Base-by-base conservation (phyloP, 2,329 filamentous ascomycete species). In the Rachicladosporium sp. region DNA sequence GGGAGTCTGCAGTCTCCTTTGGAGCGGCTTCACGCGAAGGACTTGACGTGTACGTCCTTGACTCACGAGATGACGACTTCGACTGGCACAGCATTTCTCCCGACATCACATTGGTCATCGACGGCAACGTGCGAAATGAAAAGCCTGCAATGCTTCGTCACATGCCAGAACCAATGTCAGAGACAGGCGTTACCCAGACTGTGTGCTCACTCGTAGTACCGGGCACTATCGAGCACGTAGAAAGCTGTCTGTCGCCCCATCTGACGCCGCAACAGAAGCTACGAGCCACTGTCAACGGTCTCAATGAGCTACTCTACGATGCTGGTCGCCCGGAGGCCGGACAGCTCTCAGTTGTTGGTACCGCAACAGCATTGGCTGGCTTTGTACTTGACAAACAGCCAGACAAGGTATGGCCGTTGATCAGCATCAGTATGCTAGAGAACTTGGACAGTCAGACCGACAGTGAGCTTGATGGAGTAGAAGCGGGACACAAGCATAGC, bases 161-260 rank as follows among this genome's bases (percentile, higher is more conserved):
- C 23, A 27, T 27, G 5, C 4, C 23, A 7, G 23, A 27, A 19
- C 15, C 15, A 19, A 19, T 3, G 15, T 34, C 38, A 2, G 38
- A 41, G 12, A 21, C 33, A 13, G 34, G 34, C 12, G 15, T 19
- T 19, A 19, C 15, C 15, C 15, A 19, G 15, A 19, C 15, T 19
- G 15, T 19, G 15, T 19, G 15, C 15, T 19, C 15, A 11, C 47
- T 67, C 1, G 59, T 67, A 1, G 58, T 66, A 27, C 61, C 64
- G 2, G 50, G 55, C 30, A 57, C 64, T 0, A 48, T 67, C 3
- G 62, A 67, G 40, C 67, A 70, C 45, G 59, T 68, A 36, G 59
- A 67, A 39, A 55, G 55, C 7, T 66, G 61, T 36, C 41, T 68
- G 4, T 46, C 44, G 4, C n/a, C 47, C 8, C 41, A 41, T 11